These are phyloP conservation scores for Rosa multiflora DNA, from an alignment of 306 rosid genomes.

Conservation along the genomic window DNA sequence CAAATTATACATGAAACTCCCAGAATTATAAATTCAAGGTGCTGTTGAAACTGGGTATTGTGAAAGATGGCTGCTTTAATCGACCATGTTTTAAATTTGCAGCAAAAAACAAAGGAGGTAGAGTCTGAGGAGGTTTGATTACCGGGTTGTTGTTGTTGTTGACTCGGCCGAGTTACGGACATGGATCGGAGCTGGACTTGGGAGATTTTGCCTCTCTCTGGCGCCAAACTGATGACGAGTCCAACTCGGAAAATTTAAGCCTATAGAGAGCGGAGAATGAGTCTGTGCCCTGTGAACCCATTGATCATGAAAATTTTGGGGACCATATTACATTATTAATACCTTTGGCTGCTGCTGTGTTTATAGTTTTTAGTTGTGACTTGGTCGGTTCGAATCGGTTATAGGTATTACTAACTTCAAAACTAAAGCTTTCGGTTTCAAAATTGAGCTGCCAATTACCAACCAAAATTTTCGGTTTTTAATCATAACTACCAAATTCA, in stretches of 20 bases:
- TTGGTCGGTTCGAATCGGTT: too few relatives aligned
- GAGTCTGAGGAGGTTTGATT: not conserved
- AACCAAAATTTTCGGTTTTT: too few relatives aligned
- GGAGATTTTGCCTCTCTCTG: not conserved
- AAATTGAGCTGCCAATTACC: too few relatives aligned
- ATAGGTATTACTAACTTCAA: too few relatives aligned
- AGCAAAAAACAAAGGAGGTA: not conserved
- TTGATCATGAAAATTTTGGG: too few relatives aligned
- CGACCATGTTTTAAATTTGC: not conserved
- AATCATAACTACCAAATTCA: too few relatives aligned
- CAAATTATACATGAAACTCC: not conserved
- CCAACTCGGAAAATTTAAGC: not conserved
- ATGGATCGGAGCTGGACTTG: not conserved
- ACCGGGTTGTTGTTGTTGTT: constrained; percentile 27
- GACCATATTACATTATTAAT: too few relatives aligned
- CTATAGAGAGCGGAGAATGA: too few relatives aligned
- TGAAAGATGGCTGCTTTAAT: not conserved
- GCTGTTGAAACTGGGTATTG: not conserved
- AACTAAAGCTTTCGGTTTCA: too few relatives aligned
- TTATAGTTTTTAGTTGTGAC: too few relatives aligned
- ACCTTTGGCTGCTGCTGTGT: too few relatives aligned
- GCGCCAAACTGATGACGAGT: constrained; percentile 3
- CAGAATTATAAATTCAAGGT: constrained; percentile 1
- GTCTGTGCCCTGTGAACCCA: too few relatives aligned
- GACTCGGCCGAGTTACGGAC: constrained; percentile 20